Conservation (phyloP, 1,284 basidiomycete genomes). For the Sporisorium graminicola region DNA sequence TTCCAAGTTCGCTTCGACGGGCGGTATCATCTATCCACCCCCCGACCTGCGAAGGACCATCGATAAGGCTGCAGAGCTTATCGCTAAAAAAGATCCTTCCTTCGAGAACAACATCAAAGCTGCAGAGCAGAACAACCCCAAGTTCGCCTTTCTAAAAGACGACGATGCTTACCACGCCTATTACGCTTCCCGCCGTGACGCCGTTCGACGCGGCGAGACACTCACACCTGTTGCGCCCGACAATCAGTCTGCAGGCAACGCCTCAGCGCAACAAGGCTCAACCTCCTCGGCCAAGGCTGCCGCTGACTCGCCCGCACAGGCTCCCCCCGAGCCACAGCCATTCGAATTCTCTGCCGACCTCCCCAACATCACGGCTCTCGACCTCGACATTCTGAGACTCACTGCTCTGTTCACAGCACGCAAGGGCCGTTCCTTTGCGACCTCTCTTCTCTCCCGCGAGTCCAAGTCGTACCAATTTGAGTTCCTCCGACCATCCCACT, state of each 20-base stretch:
- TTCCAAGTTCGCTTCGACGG: slow-evolving; percentile 52
- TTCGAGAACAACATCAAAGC: slow-evolving; percentile 66
- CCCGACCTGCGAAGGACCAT: slow-evolving; percentile 81
- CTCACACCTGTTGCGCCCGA: slow-evolving; percentile 20
- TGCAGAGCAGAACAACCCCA: slow-evolving; percentile 60
- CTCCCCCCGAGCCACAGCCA: slow-evolving; percentile 80
- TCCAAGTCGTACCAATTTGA: slow-evolving; percentile 97
- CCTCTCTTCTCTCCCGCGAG: slow-evolving; percentile 86
- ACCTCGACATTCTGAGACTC: slow-evolving; percentile 77
- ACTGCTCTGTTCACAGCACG: slow-evolving; percentile 96
- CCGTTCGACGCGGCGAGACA: slow-evolving; percentile 46
- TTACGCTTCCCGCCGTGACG: slow-evolving; percentile 61
- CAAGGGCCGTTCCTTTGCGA: slow-evolving; percentile 87
- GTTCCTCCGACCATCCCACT: slow-evolving; percentile 94
- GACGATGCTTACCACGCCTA: slow-evolving; percentile 67
- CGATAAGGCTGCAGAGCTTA: slow-evolving; percentile 93
- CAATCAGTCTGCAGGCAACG: slow-evolving; percentile 7
- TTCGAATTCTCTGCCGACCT: slow-evolving; percentile 88
- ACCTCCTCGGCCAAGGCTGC: not conserved
- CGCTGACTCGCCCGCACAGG: slow-evolving; percentile 16
- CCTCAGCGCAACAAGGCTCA: slow-evolving; percentile 10
- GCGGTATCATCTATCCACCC: slow-evolving; percentile 70
- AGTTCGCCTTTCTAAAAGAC: slow-evolving; percentile 64
- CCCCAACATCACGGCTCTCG: slow-evolving; percentile 88
- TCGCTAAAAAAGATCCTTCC: slow-evolving; percentile 74